Percentiles rank a stretch among this genome's conserved stretches.
These are phyloP conservation scores for Ostreobium quekettii DNA, from an alignment of 139 green algal species.

Conservation along the genomic window DNA sequence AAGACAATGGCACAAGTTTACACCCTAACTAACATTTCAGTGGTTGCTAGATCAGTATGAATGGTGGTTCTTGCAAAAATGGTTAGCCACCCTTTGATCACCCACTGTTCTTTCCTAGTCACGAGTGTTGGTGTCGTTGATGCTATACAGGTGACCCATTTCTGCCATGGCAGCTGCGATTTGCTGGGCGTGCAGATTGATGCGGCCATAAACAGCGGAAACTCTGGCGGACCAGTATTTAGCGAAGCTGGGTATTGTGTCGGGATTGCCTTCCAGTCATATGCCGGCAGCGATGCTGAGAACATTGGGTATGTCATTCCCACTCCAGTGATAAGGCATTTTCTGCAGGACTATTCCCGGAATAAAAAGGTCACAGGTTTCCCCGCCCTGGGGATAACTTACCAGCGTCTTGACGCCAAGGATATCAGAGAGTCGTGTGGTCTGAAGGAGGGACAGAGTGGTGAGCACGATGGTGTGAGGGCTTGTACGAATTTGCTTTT, in stretches of 20 bases:
- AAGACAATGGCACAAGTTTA: no score
- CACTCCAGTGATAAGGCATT: conserved; percentile 85
- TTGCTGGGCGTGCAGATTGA: conserved; percentile 52
- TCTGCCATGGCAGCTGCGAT: conserved; percentile 58
- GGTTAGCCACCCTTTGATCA: background rate
- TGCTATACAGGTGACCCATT: conserved; percentile 75
- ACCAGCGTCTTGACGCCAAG: conserved; percentile 88
- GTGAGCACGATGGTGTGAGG: conserved; percentile 18
- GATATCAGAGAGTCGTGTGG: conserved; percentile 54
- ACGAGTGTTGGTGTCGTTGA: background rate
- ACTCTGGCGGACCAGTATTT: conserved; percentile 84
- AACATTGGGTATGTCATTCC: conserved; percentile 92
- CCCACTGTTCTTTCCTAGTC: background rate
- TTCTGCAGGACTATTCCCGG: conserved; percentile 74
- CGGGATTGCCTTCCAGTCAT: conserved; percentile 89
- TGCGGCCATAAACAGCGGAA: conserved; percentile 76
- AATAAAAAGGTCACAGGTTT: conserved; percentile 82
- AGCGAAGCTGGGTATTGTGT: conserved; percentile 68
- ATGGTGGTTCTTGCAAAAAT: no score
- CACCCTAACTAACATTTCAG: no score
- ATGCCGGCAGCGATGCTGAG: conserved; percentile 49
- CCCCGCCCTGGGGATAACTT: conserved; percentile 72
- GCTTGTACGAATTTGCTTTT: background rate
- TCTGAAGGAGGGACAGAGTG: conserved; percentile 48
- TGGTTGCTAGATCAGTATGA: no score